phyloP scores from a whole-genome alignment of 352 stramenopile genomes.

The Phytophthora agathidicida region DNA sequence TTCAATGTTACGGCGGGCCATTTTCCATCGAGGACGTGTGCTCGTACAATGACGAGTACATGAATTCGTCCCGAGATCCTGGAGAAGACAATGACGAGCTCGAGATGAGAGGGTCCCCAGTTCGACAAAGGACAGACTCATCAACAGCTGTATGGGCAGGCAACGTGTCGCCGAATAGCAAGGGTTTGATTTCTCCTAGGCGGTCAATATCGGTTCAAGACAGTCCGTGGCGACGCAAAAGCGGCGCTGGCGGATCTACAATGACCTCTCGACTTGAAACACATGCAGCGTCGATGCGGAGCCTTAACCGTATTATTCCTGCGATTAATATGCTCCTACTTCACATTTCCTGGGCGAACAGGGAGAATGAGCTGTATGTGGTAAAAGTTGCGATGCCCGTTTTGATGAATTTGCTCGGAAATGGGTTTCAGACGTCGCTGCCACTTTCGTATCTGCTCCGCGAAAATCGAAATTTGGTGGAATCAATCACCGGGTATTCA shows the following conservation, averaged over 20 bases:
- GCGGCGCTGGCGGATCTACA: constrained; percentile 13
- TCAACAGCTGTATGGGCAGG: not conserved
- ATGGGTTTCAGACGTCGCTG: constrained; percentile 74
- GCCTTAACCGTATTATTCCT: constrained; percentile 61
- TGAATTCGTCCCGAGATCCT: constrained; percentile 28
- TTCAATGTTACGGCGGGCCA: constrained; percentile 60
- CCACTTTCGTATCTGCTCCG: constrained; percentile 70
- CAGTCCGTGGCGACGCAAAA: constrained; percentile 36
- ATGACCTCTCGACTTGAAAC: constrained; percentile 32
- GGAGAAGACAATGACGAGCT: constrained; percentile 32
- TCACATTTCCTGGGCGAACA: constrained; percentile 65
- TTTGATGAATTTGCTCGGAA: constrained; percentile 74
- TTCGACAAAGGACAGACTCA: constrained; percentile 23
- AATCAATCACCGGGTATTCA: constrained; percentile 70
- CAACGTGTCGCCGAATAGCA: constrained; percentile 9
- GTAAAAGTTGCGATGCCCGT: constrained; percentile 63
- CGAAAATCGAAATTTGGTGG: constrained; percentile 73
- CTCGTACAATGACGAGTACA: constrained; percentile 55
- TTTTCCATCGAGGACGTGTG: constrained; percentile 66
- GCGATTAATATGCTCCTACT: constrained; percentile 63
- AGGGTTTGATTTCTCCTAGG: constrained; percentile 26
- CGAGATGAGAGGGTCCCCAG: constrained; percentile 28
- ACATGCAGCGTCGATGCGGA: constrained; percentile 51
- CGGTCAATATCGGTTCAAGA: constrained; percentile 29
- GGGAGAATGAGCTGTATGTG: constrained; percentile 62